Evolutionary conservation across 1,284 basidiomycete species (phyloP), one percentile per base, ranked within the genome.

Genomic region (Sanghuangporus sanghuang): DNA sequence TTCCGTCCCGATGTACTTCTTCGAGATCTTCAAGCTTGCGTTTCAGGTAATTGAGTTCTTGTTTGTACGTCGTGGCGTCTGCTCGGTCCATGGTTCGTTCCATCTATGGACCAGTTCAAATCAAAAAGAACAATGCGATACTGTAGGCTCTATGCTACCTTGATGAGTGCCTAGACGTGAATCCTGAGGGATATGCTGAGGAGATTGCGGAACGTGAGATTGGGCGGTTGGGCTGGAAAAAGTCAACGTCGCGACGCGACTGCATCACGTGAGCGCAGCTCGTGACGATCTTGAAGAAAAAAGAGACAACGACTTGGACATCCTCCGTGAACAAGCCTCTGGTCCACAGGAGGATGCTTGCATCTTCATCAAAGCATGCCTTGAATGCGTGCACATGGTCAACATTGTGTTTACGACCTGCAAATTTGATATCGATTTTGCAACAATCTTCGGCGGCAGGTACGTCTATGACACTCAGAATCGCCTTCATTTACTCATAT

Each of bases 1-100:
- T 91, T 65, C 80, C 83, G 9, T 90, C 86, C 36, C 78, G 73
- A 68, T 90, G 87, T 27, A 87, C 71, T 62, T 75, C 74, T 73
- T 91, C 87, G 12, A 91, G 72, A 16, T 89, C 85, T 44, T 89
- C 86, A 0, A 91, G 78, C 68, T 86, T 87, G 67, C 79, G 80
- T 71, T 89, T 83, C 8, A 91, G 77, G 16, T 61, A 59, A 21
- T 54, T 57, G 42, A 68, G 59, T 56, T 71, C 69, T n/a, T 64
- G 9, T 66, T 62, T 62, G 16, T 32, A 35, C n/a, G 11, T 59
- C 16, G 27, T 49, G 27, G 42, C 42, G 56, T 57, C 18, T 36
- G 21, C 50, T 38, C 16, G 38, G n/a, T 62, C 54, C 23, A 36
- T 36, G 21, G 48, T 32, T 44, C 44, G 36, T 36, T 61, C 39